These are phyloP conservation scores for Diplodia seriata DNA, from an alignment of 2,329 filamentous ascomycete genomes.

Conservation along the genomic window DNA sequence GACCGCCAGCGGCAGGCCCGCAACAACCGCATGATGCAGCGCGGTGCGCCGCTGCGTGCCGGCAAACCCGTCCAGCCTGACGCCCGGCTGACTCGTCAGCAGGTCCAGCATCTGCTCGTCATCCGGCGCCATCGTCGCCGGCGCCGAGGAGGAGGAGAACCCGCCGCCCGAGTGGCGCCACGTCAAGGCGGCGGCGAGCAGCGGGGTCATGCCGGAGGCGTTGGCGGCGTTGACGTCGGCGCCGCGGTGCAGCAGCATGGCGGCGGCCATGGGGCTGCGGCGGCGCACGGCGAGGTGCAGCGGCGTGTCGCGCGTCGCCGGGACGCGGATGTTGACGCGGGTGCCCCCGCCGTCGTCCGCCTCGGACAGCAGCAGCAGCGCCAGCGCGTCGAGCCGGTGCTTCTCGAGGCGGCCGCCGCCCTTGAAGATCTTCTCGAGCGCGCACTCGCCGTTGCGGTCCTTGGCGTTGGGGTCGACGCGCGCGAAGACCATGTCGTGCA, in stretches of 20 bases:
- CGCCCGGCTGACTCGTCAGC: background rate
- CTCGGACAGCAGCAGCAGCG: constrained; percentile 23
- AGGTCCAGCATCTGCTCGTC: background rate
- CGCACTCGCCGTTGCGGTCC: constrained; percentile 20
- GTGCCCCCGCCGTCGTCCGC: background rate
- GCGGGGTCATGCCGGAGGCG: constrained; percentile 23
- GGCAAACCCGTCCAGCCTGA: background rate
- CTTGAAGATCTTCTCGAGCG: constrained; percentile 26
- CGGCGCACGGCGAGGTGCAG: constrained; percentile 30
- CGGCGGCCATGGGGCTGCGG: constrained; percentile 11
- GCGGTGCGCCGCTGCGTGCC: too few species aligned
- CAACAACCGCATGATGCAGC: too few species aligned
- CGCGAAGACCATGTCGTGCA: background rate
- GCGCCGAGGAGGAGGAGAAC: too few species aligned
- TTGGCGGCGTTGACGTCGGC: constrained; percentile 31
- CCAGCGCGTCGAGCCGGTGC: constrained; percentile 16
- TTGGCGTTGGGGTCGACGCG: constrained; percentile 7
- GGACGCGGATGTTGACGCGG: constrained; percentile 12
- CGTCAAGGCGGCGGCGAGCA: constrained; percentile 19
- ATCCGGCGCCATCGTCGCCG: too few species aligned
- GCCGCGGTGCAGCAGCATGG: constrained; percentile 30
- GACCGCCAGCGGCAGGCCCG: too few species aligned
- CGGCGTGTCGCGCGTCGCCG: constrained; percentile 28
- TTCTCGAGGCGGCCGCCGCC: background rate
- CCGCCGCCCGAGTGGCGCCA: background rate